Percentiles rank a stretch among this genome's conserved stretches.
Evolutionary conservation across 768 basidiomycete species (phyloP).

Genomic region (Rhizopogon rudus): DNA sequence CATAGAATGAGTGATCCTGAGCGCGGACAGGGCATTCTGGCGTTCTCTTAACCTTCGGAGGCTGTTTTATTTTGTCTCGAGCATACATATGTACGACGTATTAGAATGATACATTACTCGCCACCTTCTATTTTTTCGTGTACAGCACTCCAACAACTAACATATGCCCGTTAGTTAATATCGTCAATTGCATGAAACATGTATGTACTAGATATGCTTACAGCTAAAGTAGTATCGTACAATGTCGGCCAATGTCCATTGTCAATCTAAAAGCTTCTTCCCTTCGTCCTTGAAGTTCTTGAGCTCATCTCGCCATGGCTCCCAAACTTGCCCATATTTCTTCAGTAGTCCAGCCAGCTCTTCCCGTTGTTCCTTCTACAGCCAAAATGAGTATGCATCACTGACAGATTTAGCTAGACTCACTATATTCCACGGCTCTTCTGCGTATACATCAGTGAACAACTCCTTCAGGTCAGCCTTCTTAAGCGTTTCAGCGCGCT

Average conservation of each 20-base stretch:
- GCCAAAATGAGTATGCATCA: neutral
- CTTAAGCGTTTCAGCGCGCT: slow-evolving; percentile 65
- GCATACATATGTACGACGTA: neutral
- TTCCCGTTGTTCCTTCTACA: slow-evolving; percentile 75
- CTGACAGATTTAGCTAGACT: slow-evolving; percentile 25
- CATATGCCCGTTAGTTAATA: neutral
- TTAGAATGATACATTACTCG: neutral
- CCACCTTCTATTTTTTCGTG: neutral
- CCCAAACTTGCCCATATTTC: slow-evolving; percentile 86
- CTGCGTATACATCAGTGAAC: slow-evolving; percentile 86
- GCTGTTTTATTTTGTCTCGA: neutral
- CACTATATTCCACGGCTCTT: slow-evolving; percentile 82
- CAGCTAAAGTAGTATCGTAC: neutral
- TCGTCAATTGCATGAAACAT: no score
- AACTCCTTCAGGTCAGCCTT: slow-evolving; percentile 71
- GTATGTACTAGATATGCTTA: neutral
- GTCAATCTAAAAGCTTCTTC: slow-evolving; percentile 42
- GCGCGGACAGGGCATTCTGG: slow-evolving; percentile 50
- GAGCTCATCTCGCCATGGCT: slow-evolving; percentile 80
- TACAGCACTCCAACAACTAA: neutral
- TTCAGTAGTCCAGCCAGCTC: slow-evolving; percentile 69
- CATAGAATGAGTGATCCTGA: slow-evolving; percentile 78
- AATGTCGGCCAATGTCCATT: neutral
- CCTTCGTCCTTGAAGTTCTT: slow-evolving; percentile 72
- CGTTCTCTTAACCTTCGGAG: slow-evolving; percentile 20